Conservation (phyloP, 2,329 filamentous ascomycete genomes). For the Alternaria gaisen region DNA sequence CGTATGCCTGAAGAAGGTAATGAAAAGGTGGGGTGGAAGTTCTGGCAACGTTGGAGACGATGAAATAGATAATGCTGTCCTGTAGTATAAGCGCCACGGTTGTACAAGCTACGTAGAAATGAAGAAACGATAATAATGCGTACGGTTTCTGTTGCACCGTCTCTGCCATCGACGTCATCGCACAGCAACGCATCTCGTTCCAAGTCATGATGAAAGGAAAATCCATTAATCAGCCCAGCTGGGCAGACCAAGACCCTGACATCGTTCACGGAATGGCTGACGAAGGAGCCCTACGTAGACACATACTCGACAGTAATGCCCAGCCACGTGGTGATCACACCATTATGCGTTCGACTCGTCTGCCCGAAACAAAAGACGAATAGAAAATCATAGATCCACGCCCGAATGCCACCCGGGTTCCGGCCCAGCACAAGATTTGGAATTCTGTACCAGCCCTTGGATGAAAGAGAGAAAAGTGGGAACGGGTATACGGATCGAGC, state of each 20-base stretch:
- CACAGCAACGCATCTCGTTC: background rate
- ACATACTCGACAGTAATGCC: background rate
- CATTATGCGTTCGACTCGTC: background rate
- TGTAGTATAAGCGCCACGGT: slow-evolving; percentile 3
- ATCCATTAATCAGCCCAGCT: background rate
- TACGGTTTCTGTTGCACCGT: background rate
- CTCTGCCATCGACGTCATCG: background rate
- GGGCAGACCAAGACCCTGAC: background rate
- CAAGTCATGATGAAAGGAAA: background rate
- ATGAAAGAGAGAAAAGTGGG: background rate
- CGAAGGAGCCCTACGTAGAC: background rate
- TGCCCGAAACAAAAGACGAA: slow-evolving; percentile 1
- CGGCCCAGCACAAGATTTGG: background rate
- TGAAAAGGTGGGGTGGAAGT: slow-evolving; percentile 53
- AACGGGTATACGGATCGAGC: background rate
- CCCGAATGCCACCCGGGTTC: background rate
- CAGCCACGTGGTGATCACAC: background rate
- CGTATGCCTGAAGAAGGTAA: slow-evolving; percentile 26
- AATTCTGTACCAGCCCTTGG: background rate
- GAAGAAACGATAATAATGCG: slow-evolving; percentile 3
- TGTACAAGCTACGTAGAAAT: slow-evolving; percentile 2
- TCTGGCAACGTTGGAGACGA: slow-evolving; percentile 55
- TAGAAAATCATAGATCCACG: background rate
- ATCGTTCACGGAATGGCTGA: background rate
- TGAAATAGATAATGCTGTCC: slow-evolving; percentile 2